phyloP scores from a whole-genome alignment of 129 eudicot species.

The Centella asiatica region DNA sequence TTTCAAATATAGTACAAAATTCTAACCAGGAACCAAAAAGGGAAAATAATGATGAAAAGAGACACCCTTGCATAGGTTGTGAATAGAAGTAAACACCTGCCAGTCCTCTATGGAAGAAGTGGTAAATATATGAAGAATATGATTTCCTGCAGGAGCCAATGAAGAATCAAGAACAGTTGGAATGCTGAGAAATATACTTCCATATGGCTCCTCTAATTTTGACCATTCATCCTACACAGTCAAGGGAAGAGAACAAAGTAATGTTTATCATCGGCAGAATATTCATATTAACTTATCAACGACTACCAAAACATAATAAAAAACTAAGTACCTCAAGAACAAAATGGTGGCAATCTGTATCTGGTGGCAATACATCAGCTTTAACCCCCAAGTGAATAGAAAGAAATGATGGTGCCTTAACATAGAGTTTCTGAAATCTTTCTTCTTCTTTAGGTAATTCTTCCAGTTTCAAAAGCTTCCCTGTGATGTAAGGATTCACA shows the following conservation, averaged over 20 bases:
- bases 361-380: constrained; percentile 82
- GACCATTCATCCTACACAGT: constrained; percentile 65
- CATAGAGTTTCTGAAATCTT: constrained; percentile 74
- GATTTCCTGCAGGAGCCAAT: constrained; percentile 91
- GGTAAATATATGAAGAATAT: constrained; percentile 96
- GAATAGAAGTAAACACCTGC: constrained; percentile 50
- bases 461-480: constrained; percentile 77
- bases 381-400: constrained; percentile 96
- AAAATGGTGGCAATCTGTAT: constrained; percentile 97
- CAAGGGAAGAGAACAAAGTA: neutral
- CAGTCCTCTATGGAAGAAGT: constrained; percentile 94
- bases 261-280: neutral
- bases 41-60: neutral
- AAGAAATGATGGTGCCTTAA: constrained; percentile 95
- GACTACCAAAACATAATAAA: constrained; percentile 1
- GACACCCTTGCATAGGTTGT: neutral
- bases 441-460: constrained; percentile 90
- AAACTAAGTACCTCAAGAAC: constrained; percentile 67
- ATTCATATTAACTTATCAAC: neutral
- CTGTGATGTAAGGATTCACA: constrained; percentile 21
- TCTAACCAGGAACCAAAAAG: neutral
- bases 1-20: neutral
- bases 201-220: constrained; percentile 75
- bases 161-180: constrained; percentile 91
- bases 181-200: constrained; percentile 97